Percentiles rank a stretch among this genome's conserved stretches.
These are phyloP conservation scores for Polysphondylium violaceum DNA, from an alignment of 78 protist species.

Conservation along the genomic window DNA sequence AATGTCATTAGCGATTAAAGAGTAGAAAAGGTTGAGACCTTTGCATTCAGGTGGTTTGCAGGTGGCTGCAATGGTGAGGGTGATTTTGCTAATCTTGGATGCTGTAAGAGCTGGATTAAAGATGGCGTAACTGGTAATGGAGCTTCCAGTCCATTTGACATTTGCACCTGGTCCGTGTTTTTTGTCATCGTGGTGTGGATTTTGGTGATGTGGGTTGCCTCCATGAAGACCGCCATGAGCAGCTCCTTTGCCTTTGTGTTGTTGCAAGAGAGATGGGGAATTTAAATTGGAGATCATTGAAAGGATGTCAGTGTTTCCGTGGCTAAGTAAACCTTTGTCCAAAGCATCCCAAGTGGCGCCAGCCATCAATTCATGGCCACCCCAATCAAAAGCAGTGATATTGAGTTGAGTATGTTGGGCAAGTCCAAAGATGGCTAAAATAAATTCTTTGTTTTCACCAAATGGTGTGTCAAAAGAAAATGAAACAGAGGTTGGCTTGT, in stretches of 20 bases:
- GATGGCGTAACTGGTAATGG: constrained; percentile 1
- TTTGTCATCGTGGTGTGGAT: too few relatives aligned
- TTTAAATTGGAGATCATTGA: constrained; percentile 15
- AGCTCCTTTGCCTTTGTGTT: too few relatives aligned
- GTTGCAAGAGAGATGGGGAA: too few relatives aligned
- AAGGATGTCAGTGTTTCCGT: constrained; percentile 4
- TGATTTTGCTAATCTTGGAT: constrained; percentile 1
- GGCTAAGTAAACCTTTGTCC: neutral
- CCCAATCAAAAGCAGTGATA: constrained; percentile 18
- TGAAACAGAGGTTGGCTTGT: neutral
- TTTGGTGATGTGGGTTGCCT: too few relatives aligned
- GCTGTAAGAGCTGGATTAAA: neutral
- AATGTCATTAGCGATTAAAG: constrained; percentile 10
- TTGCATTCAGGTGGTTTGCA: constrained; percentile 21
- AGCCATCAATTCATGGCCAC: constrained; percentile 10
- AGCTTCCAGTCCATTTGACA: constrained; percentile 8
- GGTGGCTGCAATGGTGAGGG: neutral
- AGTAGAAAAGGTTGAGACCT: constrained; percentile 2
- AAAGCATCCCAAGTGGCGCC: constrained; percentile 18
- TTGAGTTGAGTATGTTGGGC: constrained; percentile 1
- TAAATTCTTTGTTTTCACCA: constrained; percentile 14
- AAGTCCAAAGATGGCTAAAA: neutral
- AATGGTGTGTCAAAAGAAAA: neutral
- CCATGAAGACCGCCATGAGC: too few relatives aligned
- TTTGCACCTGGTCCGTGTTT: constrained; percentile 12